Evolutionary conservation across 2,329 filamentous ascomycete genomes (phyloP).

Genomic region (Sarocladium kiliense): DNA sequence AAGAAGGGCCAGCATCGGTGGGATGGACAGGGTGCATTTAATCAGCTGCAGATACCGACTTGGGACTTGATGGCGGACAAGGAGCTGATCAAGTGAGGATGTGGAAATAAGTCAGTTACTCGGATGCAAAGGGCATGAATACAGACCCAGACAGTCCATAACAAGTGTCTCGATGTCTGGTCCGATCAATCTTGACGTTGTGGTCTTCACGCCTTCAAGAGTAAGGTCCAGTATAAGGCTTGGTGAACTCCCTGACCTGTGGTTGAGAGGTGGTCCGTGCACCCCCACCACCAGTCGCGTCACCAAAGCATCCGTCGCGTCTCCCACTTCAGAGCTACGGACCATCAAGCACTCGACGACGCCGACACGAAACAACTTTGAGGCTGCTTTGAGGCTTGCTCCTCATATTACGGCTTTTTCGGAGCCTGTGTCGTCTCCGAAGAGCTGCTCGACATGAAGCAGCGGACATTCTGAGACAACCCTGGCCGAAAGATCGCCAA

Average conservation of each 20-base stretch:
- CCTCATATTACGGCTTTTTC: neutral
- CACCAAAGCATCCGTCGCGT: conserved; percentile 1
- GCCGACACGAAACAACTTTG: neutral
- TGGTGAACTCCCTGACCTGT: too few relatives aligned
- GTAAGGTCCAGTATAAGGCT: too few relatives aligned
- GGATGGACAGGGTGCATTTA: neutral
- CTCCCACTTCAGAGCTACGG: neutral
- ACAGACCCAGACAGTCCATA: too few relatives aligned
- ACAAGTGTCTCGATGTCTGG: too few relatives aligned
- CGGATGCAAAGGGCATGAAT: too few relatives aligned
- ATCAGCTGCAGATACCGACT: neutral
- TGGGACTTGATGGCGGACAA: neutral
- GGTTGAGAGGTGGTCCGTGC: neutral
- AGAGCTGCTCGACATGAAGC: neutral
- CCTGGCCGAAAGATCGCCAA: neutral
- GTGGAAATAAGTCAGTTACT: too few relatives aligned
- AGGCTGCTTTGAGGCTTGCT: neutral
- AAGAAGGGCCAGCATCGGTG: neutral
- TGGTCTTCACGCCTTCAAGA: too few relatives aligned
- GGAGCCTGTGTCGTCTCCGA: too few relatives aligned
- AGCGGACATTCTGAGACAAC: neutral
- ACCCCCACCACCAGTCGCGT: conserved; percentile 1
- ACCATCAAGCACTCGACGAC: neutral
- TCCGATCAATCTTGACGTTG: too few relatives aligned
- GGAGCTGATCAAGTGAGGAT: neutral